Conservation (phyloP, 2,329 filamentous ascomycete genomes). For the Geosmithia morbida region DNA sequence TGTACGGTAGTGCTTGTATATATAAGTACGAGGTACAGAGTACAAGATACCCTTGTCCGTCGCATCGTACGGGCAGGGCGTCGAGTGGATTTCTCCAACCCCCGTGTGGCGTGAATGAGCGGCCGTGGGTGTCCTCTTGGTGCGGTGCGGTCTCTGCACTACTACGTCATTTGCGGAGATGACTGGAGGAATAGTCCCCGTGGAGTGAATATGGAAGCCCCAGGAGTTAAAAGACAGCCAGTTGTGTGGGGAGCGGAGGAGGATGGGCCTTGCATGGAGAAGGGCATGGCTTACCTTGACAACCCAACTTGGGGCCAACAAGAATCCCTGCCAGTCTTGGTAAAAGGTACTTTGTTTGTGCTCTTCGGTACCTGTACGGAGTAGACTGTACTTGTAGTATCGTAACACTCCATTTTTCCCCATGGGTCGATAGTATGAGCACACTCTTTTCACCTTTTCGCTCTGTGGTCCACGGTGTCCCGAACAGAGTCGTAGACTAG, state of each 20-base stretch:
- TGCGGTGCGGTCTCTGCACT: not conserved
- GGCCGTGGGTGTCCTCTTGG: not conserved
- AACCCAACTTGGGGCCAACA: not conserved
- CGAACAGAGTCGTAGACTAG: not conserved
- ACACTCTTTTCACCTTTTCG: not conserved
- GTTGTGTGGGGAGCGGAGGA: not conserved
- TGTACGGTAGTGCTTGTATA: not conserved
- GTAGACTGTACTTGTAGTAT: too few species aligned
- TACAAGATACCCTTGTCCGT: not conserved
- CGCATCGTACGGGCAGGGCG: not conserved
- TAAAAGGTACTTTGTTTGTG: too few species aligned
- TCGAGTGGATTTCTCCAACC: not conserved
- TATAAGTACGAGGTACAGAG: not conserved
- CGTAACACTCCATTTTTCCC: too few species aligned
- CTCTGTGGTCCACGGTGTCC: not conserved
- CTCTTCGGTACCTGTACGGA: too few species aligned
- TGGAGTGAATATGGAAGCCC: not conserved
- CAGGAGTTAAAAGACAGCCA: not conserved
- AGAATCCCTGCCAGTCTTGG: not conserved
- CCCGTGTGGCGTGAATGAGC: not conserved
- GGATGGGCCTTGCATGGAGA: not conserved
- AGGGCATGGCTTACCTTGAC: not conserved
- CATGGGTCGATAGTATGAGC: too few species aligned
- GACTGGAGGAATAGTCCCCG: not conserved
- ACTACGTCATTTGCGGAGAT: conserved; percentile 1